These are phyloP conservation scores for Scopulariopsis brevicaulis DNA, from an alignment of 2,329 filamentous ascomycete species.

Conservation along the genomic window DNA sequence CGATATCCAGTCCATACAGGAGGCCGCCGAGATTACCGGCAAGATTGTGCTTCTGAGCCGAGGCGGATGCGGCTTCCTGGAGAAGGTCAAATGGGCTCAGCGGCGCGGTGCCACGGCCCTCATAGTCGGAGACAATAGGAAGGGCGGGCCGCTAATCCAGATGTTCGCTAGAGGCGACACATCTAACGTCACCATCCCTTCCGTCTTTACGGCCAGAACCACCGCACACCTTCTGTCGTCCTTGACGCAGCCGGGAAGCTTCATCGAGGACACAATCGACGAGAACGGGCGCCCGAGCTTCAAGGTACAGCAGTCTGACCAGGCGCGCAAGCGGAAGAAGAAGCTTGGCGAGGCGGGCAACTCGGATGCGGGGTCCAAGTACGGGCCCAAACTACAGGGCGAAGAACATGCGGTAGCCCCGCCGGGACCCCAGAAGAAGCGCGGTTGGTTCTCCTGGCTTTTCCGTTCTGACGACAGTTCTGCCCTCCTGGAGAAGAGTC, in stretches of 20 bases:
- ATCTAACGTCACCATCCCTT: conserved; percentile 87
- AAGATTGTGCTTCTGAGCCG: conserved; percentile 87
- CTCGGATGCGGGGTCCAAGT: neutral
- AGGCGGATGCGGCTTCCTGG: conserved; percentile 89
- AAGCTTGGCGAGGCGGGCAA: neutral
- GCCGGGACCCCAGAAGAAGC: neutral
- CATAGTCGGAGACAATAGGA: conserved; percentile 88
- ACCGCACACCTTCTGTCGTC: conserved; percentile 89
- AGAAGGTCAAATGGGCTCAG: conserved; percentile 97
- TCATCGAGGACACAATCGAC: conserved; percentile 46
- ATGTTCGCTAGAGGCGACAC: conserved; percentile 99
- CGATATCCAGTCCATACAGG: conserved; percentile 85
- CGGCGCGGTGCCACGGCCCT: conserved; percentile 77
- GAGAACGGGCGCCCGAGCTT: conserved; percentile 46
- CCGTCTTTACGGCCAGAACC: conserved; percentile 88
- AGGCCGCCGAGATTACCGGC: conserved; percentile 83
- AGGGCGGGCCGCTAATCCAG: conserved; percentile 79
- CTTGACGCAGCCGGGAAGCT: conserved; percentile 61
- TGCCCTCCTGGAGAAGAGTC: conserved; percentile 31
- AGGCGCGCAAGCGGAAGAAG: neutral
- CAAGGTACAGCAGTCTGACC: conserved; percentile 39
- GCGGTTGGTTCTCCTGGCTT: neutral
- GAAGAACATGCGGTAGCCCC: neutral
- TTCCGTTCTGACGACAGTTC: conserved; percentile 10
- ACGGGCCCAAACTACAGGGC: neutral